Base-by-base conservation (phyloP, 148 eudicot species). In the Rhododendron henanense region DNA sequence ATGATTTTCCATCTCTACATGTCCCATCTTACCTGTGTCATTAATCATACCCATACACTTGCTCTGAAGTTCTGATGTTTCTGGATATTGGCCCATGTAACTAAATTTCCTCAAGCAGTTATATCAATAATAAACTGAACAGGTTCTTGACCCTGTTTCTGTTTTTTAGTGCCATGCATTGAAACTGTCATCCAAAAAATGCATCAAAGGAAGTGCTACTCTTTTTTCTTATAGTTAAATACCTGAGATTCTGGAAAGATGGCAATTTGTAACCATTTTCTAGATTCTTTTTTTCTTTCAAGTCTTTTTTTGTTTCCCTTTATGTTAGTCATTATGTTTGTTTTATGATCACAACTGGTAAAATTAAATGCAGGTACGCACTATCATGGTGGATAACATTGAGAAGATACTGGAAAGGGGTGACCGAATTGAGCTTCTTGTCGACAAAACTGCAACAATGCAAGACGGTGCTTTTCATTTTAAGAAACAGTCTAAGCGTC, bases 351-450 rank as follows among this genome's bases (percentile, higher is more conserved):
- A 44, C 55, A 19, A 82, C 35, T 84, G 71, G 84, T 84, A 63
- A 75, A 83, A 35, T 81, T 87, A 37, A 84, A 78, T 92, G 67
- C 92, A 97, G 99, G 92, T 97, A 83, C 97, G 98, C 86, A 94
- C 98, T 69, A 91, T 97, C 87, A 97, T 95, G 98, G 99, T 97
- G 85, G 99, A 97, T 79, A 97, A 95, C 87, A 94, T 97, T 87
- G 99, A 97, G 83, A 97, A 95, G 90, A 94, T 97, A 88, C 87
- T 97, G 47, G 99, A 97, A 88, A 97, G 99, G 90, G 99, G 99
- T 85, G 98, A 97, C 87, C 87, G 92, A 87, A 95, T 95, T 86
- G 99, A 97, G 94, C 99, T 97, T 87, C 98, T 97, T 89, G 98
- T 97, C 87, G 99, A 97, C 88, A 97, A 94, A 92, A 97, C 98